Percentiles rank a stretch among this genome's conserved stretches.
phyloP scores from a whole-genome alignment of 768 basidiomycete species.

The Russula ochroleuca region DNA sequence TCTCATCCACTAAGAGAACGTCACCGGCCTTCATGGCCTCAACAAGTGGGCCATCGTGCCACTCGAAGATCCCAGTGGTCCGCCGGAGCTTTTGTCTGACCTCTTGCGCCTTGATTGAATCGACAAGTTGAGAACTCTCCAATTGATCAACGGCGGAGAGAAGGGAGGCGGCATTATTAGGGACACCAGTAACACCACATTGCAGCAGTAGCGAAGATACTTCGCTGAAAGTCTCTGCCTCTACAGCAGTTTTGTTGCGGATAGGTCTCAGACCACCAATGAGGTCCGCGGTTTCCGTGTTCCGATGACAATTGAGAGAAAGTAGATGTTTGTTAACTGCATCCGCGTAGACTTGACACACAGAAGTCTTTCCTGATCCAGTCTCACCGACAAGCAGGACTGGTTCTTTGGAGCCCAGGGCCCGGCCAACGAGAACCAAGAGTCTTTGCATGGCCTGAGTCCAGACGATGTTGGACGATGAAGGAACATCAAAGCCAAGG shows the following conservation, averaged over 20 bases:
- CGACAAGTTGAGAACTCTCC: constrained; percentile 23
- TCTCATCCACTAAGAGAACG: constrained; percentile 90
- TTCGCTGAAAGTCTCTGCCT: constrained; percentile 48
- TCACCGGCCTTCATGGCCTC: constrained; percentile 84
- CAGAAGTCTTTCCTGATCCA: constrained; percentile 95
- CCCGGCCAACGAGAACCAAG: constrained; percentile 79
- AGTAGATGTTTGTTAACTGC: constrained; percentile 56
- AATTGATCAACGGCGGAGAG: constrained; percentile 30
- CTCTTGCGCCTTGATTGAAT: constrained; percentile 34
- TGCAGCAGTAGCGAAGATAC: constrained; percentile 40
- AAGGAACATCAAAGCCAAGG: constrained; percentile 54
- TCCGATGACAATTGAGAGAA: constrained; percentile 92
- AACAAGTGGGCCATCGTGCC: constrained; percentile 95
- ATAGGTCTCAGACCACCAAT: constrained; percentile 90
- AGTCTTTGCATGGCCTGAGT: constrained; percentile 89
- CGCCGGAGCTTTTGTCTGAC: constrained; percentile 45
- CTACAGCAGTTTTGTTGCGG: constrained; percentile 61
- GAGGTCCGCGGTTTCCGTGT: constrained; percentile 95
- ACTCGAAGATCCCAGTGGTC: constrained; percentile 84
- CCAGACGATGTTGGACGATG: constrained; percentile 67
- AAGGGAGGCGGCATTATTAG: constrained; percentile 32
- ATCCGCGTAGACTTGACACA: constrained; percentile 85
- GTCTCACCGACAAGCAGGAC: constrained; percentile 96
- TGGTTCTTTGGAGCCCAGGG: constrained; percentile 87
- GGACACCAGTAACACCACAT: constrained; percentile 36